phyloP scores from a whole-genome alignment of 345 rosid species.

The Salix exigua region DNA sequence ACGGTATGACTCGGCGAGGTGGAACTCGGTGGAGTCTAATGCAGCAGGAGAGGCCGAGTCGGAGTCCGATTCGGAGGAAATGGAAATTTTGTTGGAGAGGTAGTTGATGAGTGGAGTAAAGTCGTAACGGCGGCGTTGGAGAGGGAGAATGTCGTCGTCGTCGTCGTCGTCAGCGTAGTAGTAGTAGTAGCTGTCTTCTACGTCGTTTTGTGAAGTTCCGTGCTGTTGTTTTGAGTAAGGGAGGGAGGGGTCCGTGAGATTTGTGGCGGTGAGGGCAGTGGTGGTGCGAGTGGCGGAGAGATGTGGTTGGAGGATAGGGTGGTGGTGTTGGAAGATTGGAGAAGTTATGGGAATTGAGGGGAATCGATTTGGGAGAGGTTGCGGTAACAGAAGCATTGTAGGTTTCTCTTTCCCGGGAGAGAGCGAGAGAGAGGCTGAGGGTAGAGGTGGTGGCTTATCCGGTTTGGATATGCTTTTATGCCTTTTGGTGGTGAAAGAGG shows the following conservation, averaged over 20 bases:
- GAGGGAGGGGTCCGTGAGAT: not conserved
- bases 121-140: conserved; percentile 62
- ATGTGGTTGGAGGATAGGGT: not conserved
- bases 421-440: not conserved
- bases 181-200: not conserved
- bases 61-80: conserved; percentile 21
- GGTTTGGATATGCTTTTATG: not conserved
- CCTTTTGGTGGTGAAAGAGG: not conserved
- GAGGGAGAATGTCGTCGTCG: conserved; percentile 39
- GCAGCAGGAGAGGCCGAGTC: conserved; percentile 37
- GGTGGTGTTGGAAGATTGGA: conserved; percentile 32
- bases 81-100: conserved; percentile 36
- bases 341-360: conserved; percentile 31
- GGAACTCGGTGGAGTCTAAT: conserved; percentile 58
- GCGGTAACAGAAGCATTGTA: conserved; percentile 48
- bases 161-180: conserved; percentile 5
- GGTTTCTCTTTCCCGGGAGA: not conserved
- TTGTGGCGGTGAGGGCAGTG: not conserved
- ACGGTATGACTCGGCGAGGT: conserved; percentile 71
- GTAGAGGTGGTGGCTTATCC: not conserved
- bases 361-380: conserved; percentile 46
- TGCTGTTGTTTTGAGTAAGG: not conserved
- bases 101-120: conserved; percentile 75
- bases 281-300: not conserved
- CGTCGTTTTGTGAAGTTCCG: not conserved